Percentiles rank a stretch among this genome's conserved stretches.
Conservation (phyloP, 768 basidiomycete species). For the Naganishia vaughanmartiniae region DNA sequence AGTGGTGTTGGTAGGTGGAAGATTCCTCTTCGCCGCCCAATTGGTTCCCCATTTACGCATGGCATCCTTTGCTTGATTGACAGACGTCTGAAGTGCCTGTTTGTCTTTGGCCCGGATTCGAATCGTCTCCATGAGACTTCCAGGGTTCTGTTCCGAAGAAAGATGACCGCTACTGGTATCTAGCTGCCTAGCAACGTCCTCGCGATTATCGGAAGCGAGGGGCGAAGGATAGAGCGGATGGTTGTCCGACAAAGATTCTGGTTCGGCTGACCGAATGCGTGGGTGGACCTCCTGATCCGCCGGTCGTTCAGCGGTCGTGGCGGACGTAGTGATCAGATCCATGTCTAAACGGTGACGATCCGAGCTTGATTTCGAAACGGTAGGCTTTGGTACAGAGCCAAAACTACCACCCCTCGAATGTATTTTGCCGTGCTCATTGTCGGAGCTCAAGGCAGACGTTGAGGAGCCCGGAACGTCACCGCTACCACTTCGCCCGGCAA, state of each 20-base stretch:
- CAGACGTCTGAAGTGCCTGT: constrained; percentile 76
- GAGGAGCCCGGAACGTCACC: constrained; percentile 1
- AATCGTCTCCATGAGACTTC: constrained; percentile 75
- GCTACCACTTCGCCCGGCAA: constrained; percentile 22
- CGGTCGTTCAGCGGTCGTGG: not conserved
- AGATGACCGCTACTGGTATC: not conserved
- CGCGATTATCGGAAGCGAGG: not conserved
- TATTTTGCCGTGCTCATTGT: not conserved
- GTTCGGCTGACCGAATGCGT: not conserved
- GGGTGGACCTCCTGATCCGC: not conserved
- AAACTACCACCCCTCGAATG: not conserved
- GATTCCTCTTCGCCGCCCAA: constrained; percentile 58
- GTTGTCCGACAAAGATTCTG: not conserved
- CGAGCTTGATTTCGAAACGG: not conserved
- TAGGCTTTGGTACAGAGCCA: not conserved
- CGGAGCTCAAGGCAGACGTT: not conserved
- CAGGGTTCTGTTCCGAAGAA: constrained; percentile 36
- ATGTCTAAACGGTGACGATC: not conserved
- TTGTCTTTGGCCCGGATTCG: constrained; percentile 68
- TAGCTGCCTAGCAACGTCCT: not conserved
- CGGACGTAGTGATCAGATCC: not conserved
- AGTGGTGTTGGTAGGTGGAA: not conserved
- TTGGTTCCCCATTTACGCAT: constrained; percentile 90
- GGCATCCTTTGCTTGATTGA: constrained; percentile 65
- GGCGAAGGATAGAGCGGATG: not conserved